Evolutionary conservation across 163 green algal genomes (phyloP), one percentile per base, ranked within the genome.

Genomic region (Smithsoniella earleae): DNA sequence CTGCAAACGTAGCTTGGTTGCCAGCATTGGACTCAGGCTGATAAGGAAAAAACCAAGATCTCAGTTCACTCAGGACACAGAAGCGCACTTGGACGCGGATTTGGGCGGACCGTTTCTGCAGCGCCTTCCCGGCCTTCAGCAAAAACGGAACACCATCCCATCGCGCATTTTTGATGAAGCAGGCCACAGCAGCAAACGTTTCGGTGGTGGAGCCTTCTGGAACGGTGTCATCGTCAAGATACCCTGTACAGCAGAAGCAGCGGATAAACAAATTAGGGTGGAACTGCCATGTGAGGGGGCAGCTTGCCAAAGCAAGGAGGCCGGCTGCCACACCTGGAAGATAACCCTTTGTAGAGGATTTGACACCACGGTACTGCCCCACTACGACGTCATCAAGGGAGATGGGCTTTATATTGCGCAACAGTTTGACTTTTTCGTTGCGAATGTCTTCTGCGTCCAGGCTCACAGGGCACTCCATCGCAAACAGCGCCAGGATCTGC

Each of bases 141-240:
- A 99, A 79, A 82, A 99, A 97, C 22, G 94, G 94, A 75, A 99
- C 94, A 44, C 93, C 94, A 72, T 98, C 94, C 94, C 94, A 98
- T 8, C 94, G 83, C 36, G 89, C 80, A 74, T 98, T 99, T 84
- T 97, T 87, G 75, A 99, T 96, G 83, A 94, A 93, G 74, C 96
- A 78, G 0, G 89, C 90, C 45, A 90, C 81, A 0, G 91, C 90
- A 2, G 92, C 87, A 86, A 98, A 99, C 2, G 93, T 98, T 64
- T 91, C 87, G 1, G 85, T 93, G 33, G 94, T 76, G 74, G 77
- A 89, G 62, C 78, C 36, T 6, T 82, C 54, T 13, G 92, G 94
- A 40, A 99, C 94, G 31, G 94, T 99, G 4, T 84, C 55, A 81
- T 99, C 94, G 54, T 99, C 94, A n/a, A 95, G 80, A 85, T 99